Base-by-base conservation (phyloP, 805 yeast species). In the Grigorovia humatica region DNA sequence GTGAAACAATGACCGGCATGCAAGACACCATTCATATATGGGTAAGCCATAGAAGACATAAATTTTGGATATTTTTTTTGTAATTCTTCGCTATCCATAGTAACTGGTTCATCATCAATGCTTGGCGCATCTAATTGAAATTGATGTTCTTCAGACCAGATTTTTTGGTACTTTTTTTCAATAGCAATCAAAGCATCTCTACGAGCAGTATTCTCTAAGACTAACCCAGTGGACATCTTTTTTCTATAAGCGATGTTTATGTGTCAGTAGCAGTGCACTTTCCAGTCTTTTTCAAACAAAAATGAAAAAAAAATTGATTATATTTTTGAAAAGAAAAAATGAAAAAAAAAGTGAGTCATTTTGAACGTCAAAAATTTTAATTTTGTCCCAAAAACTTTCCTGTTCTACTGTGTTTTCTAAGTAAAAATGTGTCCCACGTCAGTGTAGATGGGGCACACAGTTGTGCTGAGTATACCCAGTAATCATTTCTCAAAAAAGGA, bases 1-100 rank as follows among this genome's bases (percentile, higher is more conserved):
- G 98, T 93, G 75, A 91, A 93, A 60, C 89, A 81, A 70, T 93
- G 99, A 54, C 99, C 99, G 48, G 96, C 97, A 61, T 93, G 99
- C 58, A 93, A 76, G 48, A 87, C 93, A 75, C 99, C 99, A 70
- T 93, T 93, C 97, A 91, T 91, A 72, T 93, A 93, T 45, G 99
- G 99, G 66, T 88, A 93, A 11, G 99, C 98, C 96, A 93, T 90
- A 48, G 96, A 83, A 23, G 88, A 78, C 75, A 88, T 84, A 72
- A 77, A 85, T 70, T 93, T 93, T 52, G 98, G 98, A 68, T 84
- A 76, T 62, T 81, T 77, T 54, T 74, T 77, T 61, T 87, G 88
- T 55, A 93, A 75, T 64, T 85, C 88, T 48, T 84, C 96, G 40
- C 74, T 70, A 46, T 71, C 68, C 51, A 81, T 73, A 51, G 78